phyloP scores from a whole-genome alignment of 1,139 yeast species.

The Blastobotrys serpentis region DNA sequence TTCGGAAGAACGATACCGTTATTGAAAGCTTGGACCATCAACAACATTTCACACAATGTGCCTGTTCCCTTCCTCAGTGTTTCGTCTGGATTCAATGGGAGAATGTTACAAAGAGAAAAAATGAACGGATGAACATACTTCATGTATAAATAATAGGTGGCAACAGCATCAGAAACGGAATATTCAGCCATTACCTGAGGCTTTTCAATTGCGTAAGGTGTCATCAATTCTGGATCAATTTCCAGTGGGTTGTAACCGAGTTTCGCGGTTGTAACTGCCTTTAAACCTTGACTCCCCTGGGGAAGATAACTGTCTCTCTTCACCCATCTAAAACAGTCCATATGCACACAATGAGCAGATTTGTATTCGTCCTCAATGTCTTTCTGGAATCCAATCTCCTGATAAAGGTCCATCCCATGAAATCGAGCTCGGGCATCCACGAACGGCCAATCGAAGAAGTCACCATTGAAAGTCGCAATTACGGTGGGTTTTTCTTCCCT shows the following conservation, averaged over 20 bases:
- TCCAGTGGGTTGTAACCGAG: constrained; percentile 96
- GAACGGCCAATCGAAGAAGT: constrained; percentile 99
- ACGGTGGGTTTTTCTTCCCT: constrained; percentile 89
- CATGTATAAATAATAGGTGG: constrained; percentile 92
- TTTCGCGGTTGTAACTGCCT: constrained; percentile 95
- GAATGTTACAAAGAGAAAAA: constrained; percentile 90
- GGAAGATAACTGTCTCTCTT: constrained; percentile 96
- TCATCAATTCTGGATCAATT: constrained; percentile 96
- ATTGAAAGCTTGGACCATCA: constrained; percentile 94
- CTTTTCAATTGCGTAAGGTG: constrained; percentile 91
- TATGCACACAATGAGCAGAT: constrained; percentile 88
- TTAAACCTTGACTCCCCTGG: constrained; percentile 97
- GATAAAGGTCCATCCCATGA: constrained; percentile 85
- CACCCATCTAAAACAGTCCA: constrained; percentile 99
- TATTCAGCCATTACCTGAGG: constrained; percentile 94
- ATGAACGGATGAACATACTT: constrained; percentile 97
- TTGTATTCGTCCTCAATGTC: constrained; percentile 90
- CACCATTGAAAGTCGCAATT: constrained; percentile 97
- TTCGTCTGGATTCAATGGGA: constrained; percentile 96
- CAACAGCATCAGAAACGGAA: constrained; percentile 99
- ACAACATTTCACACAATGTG: constrained; percentile 94
- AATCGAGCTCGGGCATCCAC: constrained; percentile 82
- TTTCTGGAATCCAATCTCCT: constrained; percentile 90
- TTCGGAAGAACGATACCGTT: constrained; percentile 79
- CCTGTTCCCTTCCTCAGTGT: constrained; percentile 97